These are phyloP conservation scores for Neurospora sp. DNA, from an alignment of 495 filamentous ascomycete genomes.

Conservation along the genomic window DNA sequence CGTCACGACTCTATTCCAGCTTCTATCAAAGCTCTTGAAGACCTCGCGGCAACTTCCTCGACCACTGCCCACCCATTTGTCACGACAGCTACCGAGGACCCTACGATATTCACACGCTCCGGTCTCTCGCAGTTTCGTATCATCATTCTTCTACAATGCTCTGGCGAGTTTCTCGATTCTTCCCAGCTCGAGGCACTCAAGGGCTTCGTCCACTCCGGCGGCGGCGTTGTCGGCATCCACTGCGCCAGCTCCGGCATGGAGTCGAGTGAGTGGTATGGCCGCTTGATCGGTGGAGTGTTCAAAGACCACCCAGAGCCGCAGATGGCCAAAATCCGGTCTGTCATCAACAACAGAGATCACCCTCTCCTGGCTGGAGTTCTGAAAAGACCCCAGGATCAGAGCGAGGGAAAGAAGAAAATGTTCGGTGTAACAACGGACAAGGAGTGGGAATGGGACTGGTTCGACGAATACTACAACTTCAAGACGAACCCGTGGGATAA, in stretches of 20 bases:
- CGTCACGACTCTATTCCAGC: slow-evolving; percentile 29
- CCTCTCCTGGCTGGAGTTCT: slow-evolving; percentile 13
- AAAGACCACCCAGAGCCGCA: slow-evolving; percentile 26
- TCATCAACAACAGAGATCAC: slow-evolving; percentile 15
- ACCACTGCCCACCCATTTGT: slow-evolving; percentile 7
- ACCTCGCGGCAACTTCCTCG: slow-evolving; percentile 12
- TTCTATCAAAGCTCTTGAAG: slow-evolving; percentile 18
- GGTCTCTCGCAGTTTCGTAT: slow-evolving; percentile 20
- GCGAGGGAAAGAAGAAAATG: background rate
- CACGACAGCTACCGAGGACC: slow-evolving; percentile 21
- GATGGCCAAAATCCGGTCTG: slow-evolving; percentile 6
- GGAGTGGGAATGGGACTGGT: slow-evolving; percentile 17
- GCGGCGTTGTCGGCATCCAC: slow-evolving; percentile 30
- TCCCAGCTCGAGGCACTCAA: slow-evolving; percentile 20
- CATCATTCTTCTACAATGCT: slow-evolving; percentile 27
- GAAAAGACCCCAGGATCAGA: slow-evolving; percentile 3
- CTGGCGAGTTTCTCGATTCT: slow-evolving; percentile 25
- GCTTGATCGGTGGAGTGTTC: slow-evolving; percentile 27
- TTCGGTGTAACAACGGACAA: background rate
- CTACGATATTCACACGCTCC: slow-evolving; percentile 16
- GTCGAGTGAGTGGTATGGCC: slow-evolving; percentile 20
- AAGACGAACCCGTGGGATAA: slow-evolving; percentile 14
- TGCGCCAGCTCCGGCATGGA: slow-evolving; percentile 25
- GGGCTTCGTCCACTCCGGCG: slow-evolving; percentile 21
- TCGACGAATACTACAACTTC: slow-evolving; percentile 36